Percentiles rank a stretch among this genome's conserved stretches.
phyloP scores from a whole-genome alignment of 2,329 filamentous ascomycete species.

The Erysiphe neolycopersici region DNA sequence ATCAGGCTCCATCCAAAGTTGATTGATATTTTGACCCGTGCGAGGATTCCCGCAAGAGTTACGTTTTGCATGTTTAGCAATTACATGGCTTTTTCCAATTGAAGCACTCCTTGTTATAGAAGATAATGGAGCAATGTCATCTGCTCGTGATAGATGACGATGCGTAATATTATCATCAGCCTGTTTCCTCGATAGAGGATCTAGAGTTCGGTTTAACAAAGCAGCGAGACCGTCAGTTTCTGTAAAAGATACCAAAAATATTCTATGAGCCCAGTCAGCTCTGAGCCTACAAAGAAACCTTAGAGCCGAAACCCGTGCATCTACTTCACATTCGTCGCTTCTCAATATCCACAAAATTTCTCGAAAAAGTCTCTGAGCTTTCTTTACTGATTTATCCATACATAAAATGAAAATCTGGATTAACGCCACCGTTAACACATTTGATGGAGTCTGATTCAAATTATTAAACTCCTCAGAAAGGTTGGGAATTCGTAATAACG shows the following conservation, averaged over 20 bases:
- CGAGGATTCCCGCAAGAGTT: conserved; percentile 8
- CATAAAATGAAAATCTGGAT: conserved; percentile 52
- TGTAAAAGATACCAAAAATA: conserved; percentile 42
- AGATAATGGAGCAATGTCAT: conserved; percentile 12
- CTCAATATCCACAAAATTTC: conserved; percentile 36
- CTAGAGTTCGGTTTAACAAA: conserved; percentile 36
- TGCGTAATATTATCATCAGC: conserved; percentile 16
- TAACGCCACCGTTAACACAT: conserved; percentile 44
- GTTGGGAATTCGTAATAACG: not conserved
- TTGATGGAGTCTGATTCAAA: conserved; percentile 26
- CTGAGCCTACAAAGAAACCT: conserved; percentile 60
- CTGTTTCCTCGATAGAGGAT: conserved; percentile 20
- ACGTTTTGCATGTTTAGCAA: conserved; percentile 15
- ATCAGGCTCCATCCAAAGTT: conserved; percentile 32
- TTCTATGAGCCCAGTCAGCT: conserved; percentile 52
- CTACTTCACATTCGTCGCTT: conserved; percentile 30
- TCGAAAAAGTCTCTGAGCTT: conserved; percentile 35
- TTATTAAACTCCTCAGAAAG: conserved; percentile 1
- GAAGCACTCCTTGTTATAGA: conserved; percentile 13
- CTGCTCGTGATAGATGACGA: conserved; percentile 14
- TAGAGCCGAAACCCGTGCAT: conserved; percentile 47
- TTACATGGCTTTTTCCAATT: conserved; percentile 3
- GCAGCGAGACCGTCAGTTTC: conserved; percentile 51
- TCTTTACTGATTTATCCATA: conserved; percentile 37
- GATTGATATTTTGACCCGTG: conserved; percentile 18